A percentile compares a stretch with the other conserved stretches of the same genome.
Conservation (phyloP, 2,329 filamentous ascomycete species). For the Ampelomyces quisqualis region DNA sequence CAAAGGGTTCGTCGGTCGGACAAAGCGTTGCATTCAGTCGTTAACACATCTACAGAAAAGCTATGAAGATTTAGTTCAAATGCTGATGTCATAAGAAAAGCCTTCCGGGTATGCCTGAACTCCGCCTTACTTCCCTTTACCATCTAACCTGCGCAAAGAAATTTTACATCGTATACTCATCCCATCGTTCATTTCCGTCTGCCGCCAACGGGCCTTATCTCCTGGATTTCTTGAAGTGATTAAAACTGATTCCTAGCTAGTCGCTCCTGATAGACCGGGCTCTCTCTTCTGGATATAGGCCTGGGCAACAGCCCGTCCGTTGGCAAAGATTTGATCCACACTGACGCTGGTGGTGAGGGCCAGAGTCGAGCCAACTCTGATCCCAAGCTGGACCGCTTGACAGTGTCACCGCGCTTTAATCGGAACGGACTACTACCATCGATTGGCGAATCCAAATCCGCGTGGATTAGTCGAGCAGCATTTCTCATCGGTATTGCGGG, state of each 20-base stretch:
- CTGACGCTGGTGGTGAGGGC: constrained; percentile 20
- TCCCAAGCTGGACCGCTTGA: constrained; percentile 19
- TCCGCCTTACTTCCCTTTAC: constrained; percentile 6
- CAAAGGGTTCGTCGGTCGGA: constrained; percentile 21
- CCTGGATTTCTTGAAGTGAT: background rate
- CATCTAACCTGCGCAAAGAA: constrained; percentile 1
- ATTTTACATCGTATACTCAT: background rate
- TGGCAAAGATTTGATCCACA: constrained; percentile 8
- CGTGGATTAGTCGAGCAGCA: background rate
- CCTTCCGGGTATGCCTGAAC: constrained; percentile 23
- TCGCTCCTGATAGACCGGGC: constrained; percentile 7
- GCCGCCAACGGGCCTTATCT: background rate
- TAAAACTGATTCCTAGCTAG: constrained; percentile 1
- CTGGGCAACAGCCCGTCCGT: background rate
- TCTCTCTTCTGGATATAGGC: constrained; percentile 6
- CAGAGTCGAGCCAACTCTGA: constrained; percentile 18
- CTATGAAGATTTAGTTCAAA: constrained; percentile 14
- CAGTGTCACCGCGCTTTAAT: constrained; percentile 30
- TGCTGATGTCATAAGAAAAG: constrained; percentile 9
- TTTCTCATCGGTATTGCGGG: no score
- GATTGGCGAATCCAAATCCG: constrained; percentile 28
- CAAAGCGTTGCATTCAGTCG: constrained; percentile 15
- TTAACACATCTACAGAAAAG: constrained; percentile 32
- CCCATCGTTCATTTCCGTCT: background rate
- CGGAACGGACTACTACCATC: constrained; percentile 33